Evolutionary conservation across 1,139 yeast genomes (phyloP).

Genomic region (Fermentozyma sake): DNA sequence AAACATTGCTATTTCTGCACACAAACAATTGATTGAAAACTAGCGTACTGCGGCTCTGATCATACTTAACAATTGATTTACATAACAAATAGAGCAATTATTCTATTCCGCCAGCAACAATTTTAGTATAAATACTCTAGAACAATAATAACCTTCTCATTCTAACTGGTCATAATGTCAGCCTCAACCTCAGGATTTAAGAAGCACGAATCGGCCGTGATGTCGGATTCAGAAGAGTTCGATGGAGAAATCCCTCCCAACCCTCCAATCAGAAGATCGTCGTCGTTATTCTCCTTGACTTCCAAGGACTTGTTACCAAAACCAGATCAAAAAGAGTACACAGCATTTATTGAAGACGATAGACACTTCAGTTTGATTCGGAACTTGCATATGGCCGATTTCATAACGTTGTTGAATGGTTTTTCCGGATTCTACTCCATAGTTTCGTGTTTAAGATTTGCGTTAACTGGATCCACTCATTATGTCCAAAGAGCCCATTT

Average conservation of each 20-base stretch:
- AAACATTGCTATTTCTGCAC: no score
- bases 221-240: constrained; percentile 30
- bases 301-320: constrained; percentile 39
- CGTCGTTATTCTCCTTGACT: constrained; percentile 31
- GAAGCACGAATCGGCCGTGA: constrained; percentile 34
- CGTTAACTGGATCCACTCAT: constrained; percentile 59
- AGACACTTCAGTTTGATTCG: constrained; percentile 75
- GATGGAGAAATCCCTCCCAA: constrained; percentile 14
- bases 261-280: constrained; percentile 38
- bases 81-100: no score
- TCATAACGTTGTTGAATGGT: constrained; percentile 87
- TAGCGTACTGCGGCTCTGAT: no score
- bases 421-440: constrained; percentile 88
- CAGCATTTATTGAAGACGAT: constrained; percentile 71
- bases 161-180: constrained; percentile 1
- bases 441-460: constrained; percentile 76
- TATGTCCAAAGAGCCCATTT: constrained; percentile 88
- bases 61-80: no score
- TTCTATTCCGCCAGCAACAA: no score
- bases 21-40: no score
- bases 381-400: constrained; percentile 91
- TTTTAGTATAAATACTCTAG: no score
- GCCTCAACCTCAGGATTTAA: constrained; percentile 14
- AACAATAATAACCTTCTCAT: no score
- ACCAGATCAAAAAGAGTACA: constrained; percentile 72